Base-by-base conservation (phyloP, 2,329 filamentous ascomycete species). In the Chrysosporium queenslandicum region DNA sequence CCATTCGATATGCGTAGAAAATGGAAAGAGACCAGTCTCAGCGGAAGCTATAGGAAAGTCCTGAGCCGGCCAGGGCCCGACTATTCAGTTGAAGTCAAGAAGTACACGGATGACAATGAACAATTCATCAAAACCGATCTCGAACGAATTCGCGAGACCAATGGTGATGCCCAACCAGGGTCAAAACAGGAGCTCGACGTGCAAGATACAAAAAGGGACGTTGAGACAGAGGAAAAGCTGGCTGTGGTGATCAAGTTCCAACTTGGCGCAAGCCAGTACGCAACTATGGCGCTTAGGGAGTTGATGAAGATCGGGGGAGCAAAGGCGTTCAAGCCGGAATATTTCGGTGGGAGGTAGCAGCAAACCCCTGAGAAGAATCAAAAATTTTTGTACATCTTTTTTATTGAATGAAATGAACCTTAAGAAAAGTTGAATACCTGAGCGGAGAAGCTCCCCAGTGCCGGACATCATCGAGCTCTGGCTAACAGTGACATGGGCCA, bases 61-160 rank as follows among this genome's bases (percentile, higher is more conserved):
- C 78, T 97, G 59, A 82, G 86, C 30, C 77, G 78, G 20, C 87
- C 89, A 62, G 77, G 80, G 1, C 68, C 75, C 6, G 70, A 76
- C 25, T 79, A 87, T 6, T 78, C 76, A 9, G 84, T 82, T 53
- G 79, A 87, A 54, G 78, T 95, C 9, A 82, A 78, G 62, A 70
- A 74, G 4, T 97, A 96, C 64, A 59, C 60, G 2, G 52, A 63
- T 29, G 77, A 82, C 25, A 80, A 84, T 30, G 82, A 94, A 70
- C 90, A 97, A 70, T 82, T 97, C 70, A 85, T 94, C 2, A 80
- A 85, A 55, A 98, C 92, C 0, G 92, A 98, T 66, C 63, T 92
- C 53, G 87, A 96, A 60, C 71, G 77, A 47, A 70, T 91, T 55
- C 73, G 74, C 55, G 70, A 71, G 32, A 68, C 70, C 53, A 58